Conservation (phyloP, 129 eudicot genomes). For the Flaveria brownii region DNA sequence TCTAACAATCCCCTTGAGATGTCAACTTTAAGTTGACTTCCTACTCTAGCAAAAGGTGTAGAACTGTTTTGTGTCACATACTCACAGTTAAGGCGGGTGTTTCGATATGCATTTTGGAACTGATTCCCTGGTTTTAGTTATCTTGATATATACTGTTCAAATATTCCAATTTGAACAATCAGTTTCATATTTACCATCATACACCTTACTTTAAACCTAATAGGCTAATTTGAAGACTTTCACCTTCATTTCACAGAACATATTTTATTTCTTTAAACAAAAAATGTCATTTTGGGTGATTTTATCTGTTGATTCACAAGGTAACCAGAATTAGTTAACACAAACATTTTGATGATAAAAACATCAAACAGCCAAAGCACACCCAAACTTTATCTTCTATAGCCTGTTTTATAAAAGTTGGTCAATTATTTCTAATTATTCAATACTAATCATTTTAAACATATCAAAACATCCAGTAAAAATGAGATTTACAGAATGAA, state of each 20-base stretch:
- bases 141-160: neutral
- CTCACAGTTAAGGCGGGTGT: neutral
- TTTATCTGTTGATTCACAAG: neutral
- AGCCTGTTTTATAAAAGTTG: neutral
- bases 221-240: neutral
- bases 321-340: too few species aligned
- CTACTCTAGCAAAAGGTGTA: neutral
- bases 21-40: too few species aligned
- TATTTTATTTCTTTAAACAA: neutral
- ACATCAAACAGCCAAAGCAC: neutral
- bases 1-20: neutral
- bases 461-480: neutral
- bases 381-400: neutral
- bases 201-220: neutral
- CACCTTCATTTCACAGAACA: neutral
- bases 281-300: neutral
- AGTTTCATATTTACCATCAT: neutral
- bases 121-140: neutral
- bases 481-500: neutral
- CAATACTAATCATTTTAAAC: neutral
- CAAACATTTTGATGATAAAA: neutral
- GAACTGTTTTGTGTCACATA: neutral
- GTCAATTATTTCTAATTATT: neutral
- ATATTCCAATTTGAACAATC: neutral
- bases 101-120: conserved; percentile 1